Evolutionary conservation across 306 rosid species (phyloP), one percentile per base, ranked within the genome.

Genomic region (Sesbania bispinosa): DNA sequence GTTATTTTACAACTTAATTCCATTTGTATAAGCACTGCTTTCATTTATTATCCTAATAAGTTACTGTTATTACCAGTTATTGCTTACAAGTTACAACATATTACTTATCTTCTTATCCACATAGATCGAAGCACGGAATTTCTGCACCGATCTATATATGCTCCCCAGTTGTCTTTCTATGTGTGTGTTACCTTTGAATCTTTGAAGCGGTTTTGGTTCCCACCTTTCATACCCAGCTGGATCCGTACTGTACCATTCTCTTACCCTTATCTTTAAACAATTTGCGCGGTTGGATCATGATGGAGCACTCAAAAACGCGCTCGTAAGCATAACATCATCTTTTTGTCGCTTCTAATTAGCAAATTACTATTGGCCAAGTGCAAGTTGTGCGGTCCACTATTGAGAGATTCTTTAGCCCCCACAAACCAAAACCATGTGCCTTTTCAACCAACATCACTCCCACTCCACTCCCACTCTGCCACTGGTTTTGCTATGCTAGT

Each of bases 351-450:
- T 65, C 46, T 13, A 53, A 13, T 14, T 19, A 50, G 38, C 35
- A 65, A 71, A 60, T 39, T 18, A 64, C 9, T 9, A 13, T 30
- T 75, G 58, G 15, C 36, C 36, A 4, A 18, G 42, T 48, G 39
- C 71, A 75, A 64, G 23, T 23, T 10, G 61, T 33, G 78, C 62
- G 78, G 53, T 73, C 57, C 77, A n/a, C n/a, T n/a, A n/a, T n/a
- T n/a, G n/a, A n/a, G n/a, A n/a, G n/a, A n/a, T n/a, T n/a, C n/a
- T 19, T 60, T 33, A 7, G 39, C 27, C 29, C n/a, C 55, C 41
- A 53, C 45, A 43, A 43, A 45, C 71, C 62, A 73, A 73, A 62
- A 73, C 78, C 78, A 47, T 33, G 51, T 73, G 69, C 39, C 8
- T 33, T 46, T 21, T 47, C 19, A 58, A 43, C 54, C 1, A 20